A percentile compares a stretch with the other conserved stretches of the same genome.
Evolutionary conservation across 495 filamentous ascomycete species (phyloP).

Genomic region (Penicillium tannophilum): DNA sequence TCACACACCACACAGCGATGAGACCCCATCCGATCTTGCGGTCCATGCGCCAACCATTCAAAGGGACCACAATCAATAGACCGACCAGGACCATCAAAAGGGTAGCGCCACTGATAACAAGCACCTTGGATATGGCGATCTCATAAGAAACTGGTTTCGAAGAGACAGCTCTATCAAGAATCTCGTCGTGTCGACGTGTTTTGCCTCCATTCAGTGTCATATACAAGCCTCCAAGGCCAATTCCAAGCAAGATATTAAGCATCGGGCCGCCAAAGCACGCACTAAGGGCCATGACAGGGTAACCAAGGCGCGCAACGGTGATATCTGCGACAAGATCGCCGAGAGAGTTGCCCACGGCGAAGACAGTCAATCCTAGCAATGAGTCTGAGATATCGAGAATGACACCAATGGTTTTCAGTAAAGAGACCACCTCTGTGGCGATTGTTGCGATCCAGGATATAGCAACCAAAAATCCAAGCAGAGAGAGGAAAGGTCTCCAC

Average conservation of each 20-base stretch:
- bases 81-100: slow-evolving; percentile 79
- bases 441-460: slow-evolving; percentile 97
- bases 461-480: slow-evolving; percentile 86
- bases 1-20: slow-evolving; percentile 81
- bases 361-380: slow-evolving; percentile 92
- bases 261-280: slow-evolving; percentile 98
- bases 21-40: slow-evolving; percentile 78
- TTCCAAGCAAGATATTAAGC: slow-evolving; percentile 95
- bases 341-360: slow-evolving; percentile 93
- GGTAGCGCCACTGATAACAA: slow-evolving; percentile 79
- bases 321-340: slow-evolving; percentile 95
- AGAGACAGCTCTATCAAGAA: neutral
- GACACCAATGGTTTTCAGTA: slow-evolving; percentile 91
- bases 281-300: slow-evolving; percentile 92
- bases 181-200: slow-evolving; percentile 21
- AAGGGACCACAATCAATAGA: slow-evolving; percentile 77
- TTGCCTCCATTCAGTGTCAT: slow-evolving; percentile 62
- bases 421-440: slow-evolving; percentile 92
- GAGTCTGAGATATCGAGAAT: slow-evolving; percentile 94
- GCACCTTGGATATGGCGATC: slow-evolving; percentile 79
- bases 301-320: slow-evolving; percentile 89
- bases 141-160: slow-evolving; percentile 52
- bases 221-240: slow-evolving; percentile 84
- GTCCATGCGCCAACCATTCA: slow-evolving; percentile 90
- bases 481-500: slow-evolving; percentile 76